Conservation (phyloP, 208 protist species). For the Leptomonas pyrrhocoris region DNA sequence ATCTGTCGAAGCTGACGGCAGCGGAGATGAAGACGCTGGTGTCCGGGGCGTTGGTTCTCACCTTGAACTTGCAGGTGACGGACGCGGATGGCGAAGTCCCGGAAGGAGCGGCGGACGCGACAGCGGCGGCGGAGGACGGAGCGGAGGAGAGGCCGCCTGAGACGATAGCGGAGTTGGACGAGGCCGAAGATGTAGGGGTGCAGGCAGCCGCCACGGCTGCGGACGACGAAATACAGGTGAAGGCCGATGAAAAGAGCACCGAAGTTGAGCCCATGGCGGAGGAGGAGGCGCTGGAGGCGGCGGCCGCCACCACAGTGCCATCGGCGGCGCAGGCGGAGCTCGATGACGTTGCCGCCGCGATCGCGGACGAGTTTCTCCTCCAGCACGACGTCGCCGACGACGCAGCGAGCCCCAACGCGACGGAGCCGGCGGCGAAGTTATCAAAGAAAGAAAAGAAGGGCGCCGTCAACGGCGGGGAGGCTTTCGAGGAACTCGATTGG, state of each 20-base stretch:
- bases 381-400: conserved; percentile 20
- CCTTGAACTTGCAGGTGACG: conserved; percentile 40
- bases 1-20: conserved; percentile 20
- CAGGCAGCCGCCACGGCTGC: background rate
- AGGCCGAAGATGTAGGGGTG: background rate
- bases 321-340: conserved; percentile 2
- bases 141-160: too few species aligned
- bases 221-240: background rate
- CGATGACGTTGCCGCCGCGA: conserved; percentile 14
- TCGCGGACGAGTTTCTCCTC: conserved; percentile 34
- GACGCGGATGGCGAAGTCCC: conserved; percentile 12
- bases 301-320: background rate
- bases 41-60: conserved; percentile 29
- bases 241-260: background rate
- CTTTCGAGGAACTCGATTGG: conserved; percentile 14
- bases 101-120: background rate
- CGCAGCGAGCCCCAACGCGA: background rate
- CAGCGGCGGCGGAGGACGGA: background rate
- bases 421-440: conserved; percentile 18
- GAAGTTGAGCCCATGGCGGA: conserved; percentile 7
- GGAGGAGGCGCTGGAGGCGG: background rate
- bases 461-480: conserved; percentile 2
- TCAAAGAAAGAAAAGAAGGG: background rate
- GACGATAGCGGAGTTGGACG: background rate
- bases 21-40: conserved; percentile 19